These are phyloP conservation scores for Kitagawia praeruptora DNA, from an alignment of 129 eudicot species.

Conservation along the genomic window DNA sequence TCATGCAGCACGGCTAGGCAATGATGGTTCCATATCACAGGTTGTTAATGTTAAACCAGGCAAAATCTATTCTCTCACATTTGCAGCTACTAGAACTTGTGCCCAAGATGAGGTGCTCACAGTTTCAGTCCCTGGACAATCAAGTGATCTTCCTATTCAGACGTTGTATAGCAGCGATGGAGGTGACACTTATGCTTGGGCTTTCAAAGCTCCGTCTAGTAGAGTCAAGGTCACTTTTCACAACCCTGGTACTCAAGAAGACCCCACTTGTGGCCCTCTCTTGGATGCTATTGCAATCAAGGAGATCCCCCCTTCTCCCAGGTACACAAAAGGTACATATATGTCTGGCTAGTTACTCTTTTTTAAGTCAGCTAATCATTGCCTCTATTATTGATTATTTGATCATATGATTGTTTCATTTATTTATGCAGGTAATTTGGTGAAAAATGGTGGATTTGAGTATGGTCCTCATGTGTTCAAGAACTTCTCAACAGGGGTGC, in stretches of 20 bases:
- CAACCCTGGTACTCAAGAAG: conserved; percentile 59
- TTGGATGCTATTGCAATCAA: conserved; percentile 60
- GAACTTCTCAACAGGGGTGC: conserved; percentile 58
- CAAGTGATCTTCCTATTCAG: conserved; percentile 49
- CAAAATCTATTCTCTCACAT: conserved; percentile 38
- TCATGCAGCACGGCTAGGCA: conserved; percentile 54
- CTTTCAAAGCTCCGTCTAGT: conserved; percentile 34
- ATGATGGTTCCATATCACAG: conserved; percentile 55
- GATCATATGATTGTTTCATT: background rate
- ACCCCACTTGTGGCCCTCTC: conserved; percentile 62
- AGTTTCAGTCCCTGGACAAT: conserved; percentile 28
- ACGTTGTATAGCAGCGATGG: conserved; percentile 59
- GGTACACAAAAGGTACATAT: conserved; percentile 32
- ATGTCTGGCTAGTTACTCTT: background rate
- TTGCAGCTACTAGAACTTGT: conserved; percentile 55
- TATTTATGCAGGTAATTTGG: conserved; percentile 41
- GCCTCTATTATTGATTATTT: background rate
- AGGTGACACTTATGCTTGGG: conserved; percentile 64
- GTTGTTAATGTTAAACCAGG: conserved; percentile 19
- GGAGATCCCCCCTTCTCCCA: conserved; percentile 32
- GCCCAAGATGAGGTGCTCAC: conserved; percentile 50
- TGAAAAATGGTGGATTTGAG: conserved; percentile 68
- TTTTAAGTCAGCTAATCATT: background rate
- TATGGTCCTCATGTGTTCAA: conserved; percentile 62
- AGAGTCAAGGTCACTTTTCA: conserved; percentile 32